phyloP scores from a whole-genome alignment of 192 early-diverging fungal species.

The Coemansia sp. region DNA sequence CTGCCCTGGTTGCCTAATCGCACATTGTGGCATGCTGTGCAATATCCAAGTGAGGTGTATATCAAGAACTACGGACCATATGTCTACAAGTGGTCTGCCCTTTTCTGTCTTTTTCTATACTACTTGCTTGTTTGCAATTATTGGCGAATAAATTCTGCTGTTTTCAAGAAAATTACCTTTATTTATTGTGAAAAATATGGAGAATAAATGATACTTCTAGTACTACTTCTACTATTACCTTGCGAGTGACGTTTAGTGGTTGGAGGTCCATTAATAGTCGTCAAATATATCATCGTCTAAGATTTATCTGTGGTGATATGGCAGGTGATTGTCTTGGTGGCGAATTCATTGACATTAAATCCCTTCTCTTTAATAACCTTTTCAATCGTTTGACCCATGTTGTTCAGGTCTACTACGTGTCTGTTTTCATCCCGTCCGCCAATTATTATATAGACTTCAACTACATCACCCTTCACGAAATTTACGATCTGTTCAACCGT shows the following conservation, averaged over 20 bases:
- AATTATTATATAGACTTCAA: not conserved
- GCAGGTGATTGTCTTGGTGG: not conserved
- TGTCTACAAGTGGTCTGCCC: not conserved
- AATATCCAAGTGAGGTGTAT: not conserved
- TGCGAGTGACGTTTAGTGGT: too few species aligned
- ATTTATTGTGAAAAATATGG: not conserved
- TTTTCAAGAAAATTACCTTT: not conserved
- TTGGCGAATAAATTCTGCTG: not conserved
- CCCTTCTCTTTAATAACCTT: not conserved
- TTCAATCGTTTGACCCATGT: not conserved
- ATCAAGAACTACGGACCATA: not conserved
- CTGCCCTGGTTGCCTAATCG: constrained; percentile 79
- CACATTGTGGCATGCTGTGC: not conserved
- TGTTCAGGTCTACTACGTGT: not conserved
- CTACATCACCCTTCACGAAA: not conserved
- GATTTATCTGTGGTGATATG: too few species aligned
- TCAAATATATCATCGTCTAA: not conserved
- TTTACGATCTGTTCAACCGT: not conserved
- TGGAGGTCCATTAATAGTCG: not conserved
- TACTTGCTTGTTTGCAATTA: not conserved
- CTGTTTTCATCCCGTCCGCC: not conserved
- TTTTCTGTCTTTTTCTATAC: not conserved
- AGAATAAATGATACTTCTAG: not conserved
- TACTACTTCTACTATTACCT: too few species aligned
- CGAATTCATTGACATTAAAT: not conserved